Evolutionary conservation across 2,329 filamentous ascomycete genomes (phyloP).

Genomic region (Harringtonia aguacate): DNA sequence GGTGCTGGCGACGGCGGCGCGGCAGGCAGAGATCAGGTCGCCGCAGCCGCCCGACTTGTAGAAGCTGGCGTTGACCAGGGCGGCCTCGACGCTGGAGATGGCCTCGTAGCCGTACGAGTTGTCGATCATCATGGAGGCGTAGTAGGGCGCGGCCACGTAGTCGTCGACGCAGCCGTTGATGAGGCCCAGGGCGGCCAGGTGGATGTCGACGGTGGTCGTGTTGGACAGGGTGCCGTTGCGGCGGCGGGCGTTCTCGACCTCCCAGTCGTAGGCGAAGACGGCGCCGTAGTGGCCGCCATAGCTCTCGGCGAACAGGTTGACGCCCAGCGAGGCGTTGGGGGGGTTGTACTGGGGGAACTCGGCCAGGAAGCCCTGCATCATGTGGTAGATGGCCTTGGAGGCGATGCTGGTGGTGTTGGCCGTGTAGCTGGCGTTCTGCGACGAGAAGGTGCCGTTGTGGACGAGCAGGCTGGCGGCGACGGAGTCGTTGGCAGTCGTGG

Average conservation of each 20-base stretch:
- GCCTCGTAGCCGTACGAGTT: conserved; percentile 56
- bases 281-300: conserved; percentile 63
- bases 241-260: conserved; percentile 50
- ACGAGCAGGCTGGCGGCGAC: conserved; percentile 20
- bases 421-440: conserved; percentile 34
- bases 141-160: conserved; percentile 46
- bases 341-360: conserved; percentile 49
- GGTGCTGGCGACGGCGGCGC: conserved; percentile 23
- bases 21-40: conserved; percentile 41
- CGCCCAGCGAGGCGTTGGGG: conserved; percentile 36
- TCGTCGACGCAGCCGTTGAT: conserved; percentile 62
- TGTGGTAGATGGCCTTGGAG: conserved; percentile 53
- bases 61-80: conserved; percentile 33
- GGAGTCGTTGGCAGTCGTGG: conserved; percentile 11
- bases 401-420: conserved; percentile 46
- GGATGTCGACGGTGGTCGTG: conserved; percentile 30
- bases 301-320: conserved; percentile 59
- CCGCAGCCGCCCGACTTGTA: conserved; percentile 39
- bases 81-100: conserved; percentile 39
- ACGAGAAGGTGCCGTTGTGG: conserved; percentile 56
- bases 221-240: conserved; percentile 35
- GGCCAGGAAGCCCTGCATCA: conserved; percentile 49
- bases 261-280: conserved; percentile 46
- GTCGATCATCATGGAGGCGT: conserved; percentile 45
- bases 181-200: conserved; percentile 54